Evolutionary conservation across 2,329 filamentous ascomycete species (phyloP).

Genomic region (Colletotrichum sp.): DNA sequence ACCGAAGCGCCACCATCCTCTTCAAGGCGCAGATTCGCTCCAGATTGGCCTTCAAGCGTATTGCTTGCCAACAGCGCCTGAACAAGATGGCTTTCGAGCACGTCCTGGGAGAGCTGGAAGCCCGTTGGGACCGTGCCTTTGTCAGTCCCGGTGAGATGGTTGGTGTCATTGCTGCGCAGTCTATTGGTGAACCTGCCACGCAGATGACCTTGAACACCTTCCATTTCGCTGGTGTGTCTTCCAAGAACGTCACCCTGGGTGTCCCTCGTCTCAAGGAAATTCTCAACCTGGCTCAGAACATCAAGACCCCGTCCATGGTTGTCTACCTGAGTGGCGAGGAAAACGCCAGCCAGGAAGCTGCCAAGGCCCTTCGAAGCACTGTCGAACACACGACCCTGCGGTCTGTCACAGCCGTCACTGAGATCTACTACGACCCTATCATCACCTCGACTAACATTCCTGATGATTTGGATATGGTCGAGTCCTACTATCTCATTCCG

Average conservation of each 20-base stretch:
- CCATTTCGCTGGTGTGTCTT: constrained; percentile 99
- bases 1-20: constrained; percentile 85
- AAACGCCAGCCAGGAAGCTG: constrained; percentile 74
- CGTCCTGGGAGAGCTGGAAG: constrained; percentile 88
- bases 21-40: constrained; percentile 94
- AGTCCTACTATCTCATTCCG: constrained; percentile 94
- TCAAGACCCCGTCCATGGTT: constrained; percentile 98
- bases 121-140: constrained; percentile 82
- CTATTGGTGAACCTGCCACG: constrained; percentile 96
- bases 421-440: constrained; percentile 97
- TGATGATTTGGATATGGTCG: constrained; percentile 90
- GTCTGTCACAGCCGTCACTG: constrained; percentile 88
- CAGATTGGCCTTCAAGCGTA: constrained; percentile 87
- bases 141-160: constrained; percentile 98
- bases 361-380: constrained; percentile 83
- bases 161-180: constrained; percentile 95
- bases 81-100: constrained; percentile 94
- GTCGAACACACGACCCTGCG: constrained; percentile 95
- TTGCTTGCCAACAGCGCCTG: constrained; percentile 84
- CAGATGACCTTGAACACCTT: constrained; percentile 99
- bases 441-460: constrained; percentile 85
- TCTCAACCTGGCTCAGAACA: constrained; percentile 95
- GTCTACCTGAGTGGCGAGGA: constrained; percentile 74
- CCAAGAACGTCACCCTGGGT: constrained; percentile 99
- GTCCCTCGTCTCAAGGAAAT: constrained; percentile 99